Percentiles rank a stretch among this genome's conserved stretches.
Conservation (phyloP, 2,329 filamentous ascomycete species). For the Cordyceps cateniannulata region DNA sequence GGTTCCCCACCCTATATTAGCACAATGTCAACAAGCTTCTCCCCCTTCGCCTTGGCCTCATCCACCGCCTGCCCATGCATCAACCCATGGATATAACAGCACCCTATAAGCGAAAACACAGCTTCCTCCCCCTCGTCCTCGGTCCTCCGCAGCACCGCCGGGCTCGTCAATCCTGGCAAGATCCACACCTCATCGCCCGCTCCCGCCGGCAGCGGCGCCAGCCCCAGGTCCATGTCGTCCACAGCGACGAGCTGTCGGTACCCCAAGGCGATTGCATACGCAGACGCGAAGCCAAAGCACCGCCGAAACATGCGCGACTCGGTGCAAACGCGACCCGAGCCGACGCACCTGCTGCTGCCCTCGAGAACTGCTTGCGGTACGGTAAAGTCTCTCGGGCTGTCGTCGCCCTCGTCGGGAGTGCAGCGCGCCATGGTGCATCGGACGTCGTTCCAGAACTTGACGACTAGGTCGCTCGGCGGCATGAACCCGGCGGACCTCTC, state of each 20-base stretch:
- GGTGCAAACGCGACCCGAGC: slow-evolving; percentile 15
- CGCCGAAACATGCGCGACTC: slow-evolving; percentile 15
- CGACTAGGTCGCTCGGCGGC: slow-evolving; percentile 17
- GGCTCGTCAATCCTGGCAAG: slow-evolving; percentile 18
- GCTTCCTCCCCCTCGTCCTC: background rate
- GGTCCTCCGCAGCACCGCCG: slow-evolving; percentile 15
- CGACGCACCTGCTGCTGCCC: slow-evolving; percentile 17
- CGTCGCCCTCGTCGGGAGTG: slow-evolving; percentile 13
- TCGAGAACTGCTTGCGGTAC: slow-evolving; percentile 15
- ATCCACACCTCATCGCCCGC: slow-evolving; percentile 20
- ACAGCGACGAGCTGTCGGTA: slow-evolving; percentile 19
- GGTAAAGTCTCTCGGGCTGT: slow-evolving; percentile 15
- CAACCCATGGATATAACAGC: slow-evolving; percentile 20
- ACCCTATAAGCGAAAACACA: slow-evolving; percentile 16
- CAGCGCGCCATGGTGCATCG: slow-evolving; percentile 17
- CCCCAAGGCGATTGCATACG: slow-evolving; percentile 17
- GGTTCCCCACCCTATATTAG: slow-evolving; percentile 8
- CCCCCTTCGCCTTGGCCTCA: background rate
- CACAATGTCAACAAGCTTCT: slow-evolving; percentile 11
- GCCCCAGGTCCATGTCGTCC: slow-evolving; percentile 15
- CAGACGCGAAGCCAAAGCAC: slow-evolving; percentile 17
- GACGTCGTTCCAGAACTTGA: slow-evolving; percentile 18
- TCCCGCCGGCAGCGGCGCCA: slow-evolving; percentile 15
- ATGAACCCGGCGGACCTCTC: slow-evolving; percentile 13
- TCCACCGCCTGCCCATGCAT: slow-evolving; percentile 13